Conservation (phyloP, 345 rosid species). For the Euclidium syriacum region DNA sequence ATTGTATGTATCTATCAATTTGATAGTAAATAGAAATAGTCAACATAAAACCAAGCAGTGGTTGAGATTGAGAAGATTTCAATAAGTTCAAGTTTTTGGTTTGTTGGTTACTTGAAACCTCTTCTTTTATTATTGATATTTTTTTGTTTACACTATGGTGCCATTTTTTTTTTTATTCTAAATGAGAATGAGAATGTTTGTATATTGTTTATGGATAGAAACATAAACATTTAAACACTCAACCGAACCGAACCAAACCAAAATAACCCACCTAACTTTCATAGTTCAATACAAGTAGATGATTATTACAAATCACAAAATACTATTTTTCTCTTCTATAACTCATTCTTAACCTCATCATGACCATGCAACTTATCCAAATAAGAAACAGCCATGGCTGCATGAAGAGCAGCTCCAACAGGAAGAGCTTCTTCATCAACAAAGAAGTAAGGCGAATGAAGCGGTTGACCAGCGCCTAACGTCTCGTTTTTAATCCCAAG, state of each 20-base stretch:
- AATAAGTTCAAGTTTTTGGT: neutral
- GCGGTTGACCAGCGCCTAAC: conserved; percentile 36
- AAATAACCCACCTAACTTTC: neutral
- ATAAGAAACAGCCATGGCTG: conserved; percentile 59
- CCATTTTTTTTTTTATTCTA: no score
- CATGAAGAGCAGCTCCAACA: conserved; percentile 61
- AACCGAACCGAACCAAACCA: neutral
- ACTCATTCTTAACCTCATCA: conserved; percentile 19
- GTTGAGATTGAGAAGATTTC: neutral
- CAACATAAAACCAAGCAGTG: neutral
- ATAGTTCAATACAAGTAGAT: neutral
- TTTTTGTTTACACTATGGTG: no score
- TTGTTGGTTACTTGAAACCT: no score
- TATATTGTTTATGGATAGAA: no score
- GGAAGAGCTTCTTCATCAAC: conserved; percentile 64
- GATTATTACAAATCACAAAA: neutral
- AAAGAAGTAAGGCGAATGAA: conserved; percentile 62
- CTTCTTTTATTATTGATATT: no score
- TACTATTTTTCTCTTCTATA: neutral
- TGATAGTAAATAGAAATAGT: neutral
- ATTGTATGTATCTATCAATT: neutral
- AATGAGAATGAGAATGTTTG: no score
- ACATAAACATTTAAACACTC: no score
- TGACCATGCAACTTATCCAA: conserved; percentile 36
- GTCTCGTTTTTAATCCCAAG: conserved; percentile 54